Conservation (phyloP, 73 alveolate species). For the Paramecium pentaurelia region DNA sequence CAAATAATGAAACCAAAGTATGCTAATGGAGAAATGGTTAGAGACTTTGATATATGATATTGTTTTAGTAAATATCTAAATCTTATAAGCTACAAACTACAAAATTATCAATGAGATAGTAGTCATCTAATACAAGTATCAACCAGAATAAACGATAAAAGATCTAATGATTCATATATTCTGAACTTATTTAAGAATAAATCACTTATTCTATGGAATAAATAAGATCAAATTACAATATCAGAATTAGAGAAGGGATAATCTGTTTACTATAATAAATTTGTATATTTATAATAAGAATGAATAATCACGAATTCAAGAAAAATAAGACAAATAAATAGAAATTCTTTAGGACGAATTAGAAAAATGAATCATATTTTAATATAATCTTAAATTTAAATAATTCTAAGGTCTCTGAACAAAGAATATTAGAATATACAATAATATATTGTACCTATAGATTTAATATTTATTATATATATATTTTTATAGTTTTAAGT, state of each 20-base stretch:
- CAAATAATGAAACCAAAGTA: conserved; percentile 31
- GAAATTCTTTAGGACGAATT: too few relatives aligned
- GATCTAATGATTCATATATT: not conserved
- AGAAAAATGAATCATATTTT: too few relatives aligned
- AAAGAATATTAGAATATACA: too few relatives aligned
- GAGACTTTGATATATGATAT: not conserved
- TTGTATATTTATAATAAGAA: too few relatives aligned
- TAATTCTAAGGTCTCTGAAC: too few relatives aligned
- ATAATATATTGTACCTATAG: too few relatives aligned
- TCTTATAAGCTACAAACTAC: not conserved
- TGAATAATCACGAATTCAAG: not conserved
- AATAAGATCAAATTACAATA: too few relatives aligned
- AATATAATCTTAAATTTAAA: too few relatives aligned
- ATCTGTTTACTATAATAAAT: not conserved
- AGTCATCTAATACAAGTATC: not conserved
- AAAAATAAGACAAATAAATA: too few relatives aligned
- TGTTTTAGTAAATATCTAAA: not conserved
- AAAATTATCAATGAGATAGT: not conserved
- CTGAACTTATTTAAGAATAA: not conserved
- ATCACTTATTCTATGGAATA: not conserved
- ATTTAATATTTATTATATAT: too few relatives aligned
- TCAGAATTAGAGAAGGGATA: not conserved
- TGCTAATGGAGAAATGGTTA: conserved; percentile 54
- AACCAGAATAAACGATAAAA: not conserved
- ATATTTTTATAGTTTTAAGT: too few relatives aligned